phyloP scores from a whole-genome alignment of 2,329 filamentous ascomycete species.

The Penicillium paneum region DNA sequence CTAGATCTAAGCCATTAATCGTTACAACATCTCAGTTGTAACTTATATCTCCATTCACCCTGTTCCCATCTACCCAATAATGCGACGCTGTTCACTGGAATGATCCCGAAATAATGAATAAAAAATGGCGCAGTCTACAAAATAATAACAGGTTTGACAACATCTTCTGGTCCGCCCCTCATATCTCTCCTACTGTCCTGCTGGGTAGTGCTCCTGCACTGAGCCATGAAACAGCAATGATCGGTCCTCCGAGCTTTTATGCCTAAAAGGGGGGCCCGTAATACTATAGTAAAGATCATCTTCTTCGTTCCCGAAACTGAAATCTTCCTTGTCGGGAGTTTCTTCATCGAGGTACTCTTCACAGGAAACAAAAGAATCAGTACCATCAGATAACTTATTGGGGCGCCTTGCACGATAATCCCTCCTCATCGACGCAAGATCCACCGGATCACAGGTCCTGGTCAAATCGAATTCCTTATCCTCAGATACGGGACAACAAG shows the following conservation, averaged over 20 bases:
- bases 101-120: not conserved
- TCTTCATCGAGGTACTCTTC: not conserved
- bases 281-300: not conserved
- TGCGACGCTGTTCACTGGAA: not conserved
- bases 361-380: not conserved
- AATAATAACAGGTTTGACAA: not conserved
- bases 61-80: not conserved
- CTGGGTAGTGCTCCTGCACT: not conserved
- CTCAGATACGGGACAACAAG: not conserved
- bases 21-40: not conserved
- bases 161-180: not conserved
- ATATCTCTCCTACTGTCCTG: not conserved
- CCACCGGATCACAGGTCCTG: constrained; percentile 15
- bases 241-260: not conserved
- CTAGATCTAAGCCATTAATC: not conserved
- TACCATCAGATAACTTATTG: not conserved
- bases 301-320: not conserved
- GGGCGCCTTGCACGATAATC: constrained; percentile 11
- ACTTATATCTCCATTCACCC: not conserved
- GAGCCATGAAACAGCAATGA: not conserved
- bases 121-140: not conserved
- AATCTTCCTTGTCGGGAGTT: not conserved
- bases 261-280: not conserved
- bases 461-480: constrained; percentile 11
- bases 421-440: not conserved